phyloP scores from a whole-genome alignment of 306 rosid species.

The Bauhinia variegata region DNA sequence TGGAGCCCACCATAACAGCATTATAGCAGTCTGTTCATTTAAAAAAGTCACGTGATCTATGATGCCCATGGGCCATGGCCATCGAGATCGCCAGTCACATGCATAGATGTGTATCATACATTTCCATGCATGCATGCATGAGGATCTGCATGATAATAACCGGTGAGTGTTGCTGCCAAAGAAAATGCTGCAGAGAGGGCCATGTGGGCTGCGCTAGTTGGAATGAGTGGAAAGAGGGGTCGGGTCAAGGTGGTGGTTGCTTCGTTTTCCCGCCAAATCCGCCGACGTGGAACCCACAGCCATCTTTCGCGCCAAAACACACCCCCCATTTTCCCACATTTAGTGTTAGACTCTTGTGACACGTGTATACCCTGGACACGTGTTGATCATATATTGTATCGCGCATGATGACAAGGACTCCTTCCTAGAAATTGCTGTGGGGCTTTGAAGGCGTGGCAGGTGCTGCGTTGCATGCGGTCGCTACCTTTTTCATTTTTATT shows the following conservation, averaged over 20 bases:
- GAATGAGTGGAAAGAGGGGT: conserved; percentile 18
- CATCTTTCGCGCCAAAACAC: conserved; percentile 44
- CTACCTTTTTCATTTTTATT: not conserved
- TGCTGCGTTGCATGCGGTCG: not conserved
- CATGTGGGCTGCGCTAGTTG: too few species aligned
- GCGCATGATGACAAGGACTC: conserved; percentile 10
- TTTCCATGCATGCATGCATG: not conserved
- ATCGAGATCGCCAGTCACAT: too few species aligned
- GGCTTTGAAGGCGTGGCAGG: not conserved
- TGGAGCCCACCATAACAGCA: too few species aligned
- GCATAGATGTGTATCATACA: not conserved
- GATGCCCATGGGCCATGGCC: too few species aligned
- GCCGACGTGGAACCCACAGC: conserved; percentile 44
- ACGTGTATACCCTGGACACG: not conserved
- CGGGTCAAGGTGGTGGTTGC: too few species aligned
- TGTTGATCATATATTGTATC: conserved; percentile 19
- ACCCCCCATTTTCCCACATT: not conserved
- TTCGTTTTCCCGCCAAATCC: conserved; percentile 52
- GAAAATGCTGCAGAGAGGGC: not conserved
- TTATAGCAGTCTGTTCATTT: too few species aligned
- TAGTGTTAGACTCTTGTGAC: not conserved
- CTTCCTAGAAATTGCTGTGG: not conserved
- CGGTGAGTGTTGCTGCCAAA: too few species aligned
- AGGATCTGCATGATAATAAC: not conserved
- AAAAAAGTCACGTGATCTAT: too few species aligned